Base-by-base conservation (phyloP, 441 rosid genomes). In the Viola pubescens region DNA sequence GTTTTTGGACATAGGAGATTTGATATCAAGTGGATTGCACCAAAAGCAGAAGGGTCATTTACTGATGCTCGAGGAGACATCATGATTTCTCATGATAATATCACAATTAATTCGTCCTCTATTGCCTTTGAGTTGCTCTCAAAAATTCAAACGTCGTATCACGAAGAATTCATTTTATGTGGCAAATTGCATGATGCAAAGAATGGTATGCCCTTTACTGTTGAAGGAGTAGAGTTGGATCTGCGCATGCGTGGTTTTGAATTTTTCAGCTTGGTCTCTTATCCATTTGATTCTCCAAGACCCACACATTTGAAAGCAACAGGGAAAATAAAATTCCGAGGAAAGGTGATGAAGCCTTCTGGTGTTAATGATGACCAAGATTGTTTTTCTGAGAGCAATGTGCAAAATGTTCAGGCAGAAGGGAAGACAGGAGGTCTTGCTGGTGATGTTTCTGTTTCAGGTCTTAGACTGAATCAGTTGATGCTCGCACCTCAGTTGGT, bases 21-120 rank as follows among this genome's bases (percentile, higher is more conserved):
- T 80, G 97, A 90, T 68, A 84, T 90, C 75, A 94, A 85, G 73
- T 94, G 96, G 99, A 81, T 77, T 50, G 99, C 99, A 63, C 96
- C 99, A 61, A 90, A 94, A 79, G 99, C 97, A 54, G 96, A 90
- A 81, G 97, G 97, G 65, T 94, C 97, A 68, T 88, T 90, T 67
- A 76, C 77, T 66, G 99, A 94, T 82, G 97, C 97, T 77, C 89
- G 99, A 69, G 99, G 99, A 69, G 95, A 88, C 80, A 87, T 94
- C 56, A 71, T 94, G 79, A 87, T 94, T 78, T 84, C 91, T 59
- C 95, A 86, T 81, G 94, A 90, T 73, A 81, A 75, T 60, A 85
- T 94, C 40, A 87, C 86, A 43, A 71, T 90, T 67, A 82, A 77
- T 74, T 88, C 99, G 58, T 88, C 99, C 40, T 83, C 99, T 62